A percentile compares a stretch with the other conserved stretches of the same genome.
These are phyloP conservation scores for Botryotinia globosa DNA, from an alignment of 2,329 filamentous ascomycete genomes.

Conservation along the genomic window DNA sequence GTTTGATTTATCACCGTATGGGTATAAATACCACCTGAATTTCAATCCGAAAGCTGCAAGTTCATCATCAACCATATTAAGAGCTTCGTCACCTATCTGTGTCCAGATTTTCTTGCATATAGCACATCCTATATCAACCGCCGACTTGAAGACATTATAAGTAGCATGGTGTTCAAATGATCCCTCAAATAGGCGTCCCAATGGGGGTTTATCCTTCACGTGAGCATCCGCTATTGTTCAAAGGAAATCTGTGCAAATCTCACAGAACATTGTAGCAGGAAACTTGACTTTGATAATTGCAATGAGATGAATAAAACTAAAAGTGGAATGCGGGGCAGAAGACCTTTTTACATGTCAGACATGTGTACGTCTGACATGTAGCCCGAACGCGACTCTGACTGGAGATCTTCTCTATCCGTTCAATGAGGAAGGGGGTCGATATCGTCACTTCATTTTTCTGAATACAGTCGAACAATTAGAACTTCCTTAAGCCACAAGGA, in stretches of 20 bases:
- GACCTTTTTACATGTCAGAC: neutral
- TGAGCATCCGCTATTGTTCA: neutral
- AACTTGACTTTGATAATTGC: neutral
- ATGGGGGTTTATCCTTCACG: accelerated
- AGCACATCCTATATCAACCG: neutral
- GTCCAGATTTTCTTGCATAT: neutral
- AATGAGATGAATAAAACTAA: neutral
- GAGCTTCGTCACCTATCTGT: neutral
- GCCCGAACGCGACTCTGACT: neutral
- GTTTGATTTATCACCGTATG: too few relatives aligned
- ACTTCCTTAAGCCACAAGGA: too few relatives aligned
- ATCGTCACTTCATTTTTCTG: neutral
- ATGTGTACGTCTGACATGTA: too few relatives aligned
- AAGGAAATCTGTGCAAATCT: neutral
- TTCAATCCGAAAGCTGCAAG: neutral
- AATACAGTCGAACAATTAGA: too few relatives aligned
- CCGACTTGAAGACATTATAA: neutral
- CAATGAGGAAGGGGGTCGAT: neutral
- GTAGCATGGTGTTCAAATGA: neutral
- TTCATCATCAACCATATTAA: neutral
- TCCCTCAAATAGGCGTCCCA: accelerated
- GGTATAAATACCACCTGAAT: accelerated
- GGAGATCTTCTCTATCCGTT: neutral
- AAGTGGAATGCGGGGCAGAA: neutral
- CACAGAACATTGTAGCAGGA: neutral